Evolutionary conservation across 768 basidiomycete genomes (phyloP).

Genomic region (Cystofilobasidium bisporidii): DNA sequence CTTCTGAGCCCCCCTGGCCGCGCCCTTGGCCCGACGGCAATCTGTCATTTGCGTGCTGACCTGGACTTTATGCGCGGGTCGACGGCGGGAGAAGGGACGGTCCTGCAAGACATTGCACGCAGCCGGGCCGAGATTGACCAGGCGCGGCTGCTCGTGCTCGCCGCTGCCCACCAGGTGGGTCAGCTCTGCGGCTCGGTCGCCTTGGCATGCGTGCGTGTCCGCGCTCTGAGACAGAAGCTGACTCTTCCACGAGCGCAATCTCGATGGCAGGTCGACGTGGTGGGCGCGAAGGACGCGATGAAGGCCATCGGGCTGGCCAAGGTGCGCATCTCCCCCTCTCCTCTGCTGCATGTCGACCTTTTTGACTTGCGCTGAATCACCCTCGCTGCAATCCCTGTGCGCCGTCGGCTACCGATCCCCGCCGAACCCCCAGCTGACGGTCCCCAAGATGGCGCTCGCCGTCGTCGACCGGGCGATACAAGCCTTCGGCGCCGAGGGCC

Average conservation of each 20-base stretch:
- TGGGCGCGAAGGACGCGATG: conserved; percentile 83
- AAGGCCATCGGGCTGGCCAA: conserved; percentile 98
- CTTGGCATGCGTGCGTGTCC: too few relatives aligned
- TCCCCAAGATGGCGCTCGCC: conserved; percentile 76
- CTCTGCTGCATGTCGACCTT: too few relatives aligned
- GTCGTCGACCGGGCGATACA: conserved; percentile 96
- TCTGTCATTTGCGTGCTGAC: too few relatives aligned
- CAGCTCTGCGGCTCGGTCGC: not conserved
- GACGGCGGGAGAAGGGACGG: conserved; percentile 60
- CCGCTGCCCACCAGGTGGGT: conserved; percentile 71
- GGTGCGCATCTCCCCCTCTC: conserved; percentile 43
- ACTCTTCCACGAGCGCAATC: too few relatives aligned
- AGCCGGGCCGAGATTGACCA: conserved; percentile 88
- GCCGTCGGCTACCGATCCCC: too few relatives aligned
- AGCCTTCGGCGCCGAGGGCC: conserved; percentile 88
- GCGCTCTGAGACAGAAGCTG: too few relatives aligned
- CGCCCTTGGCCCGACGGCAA: too few relatives aligned
- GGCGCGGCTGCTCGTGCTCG: conserved; percentile 75
- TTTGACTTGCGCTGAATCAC: not conserved
- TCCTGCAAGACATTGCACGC: conserved; percentile 81
- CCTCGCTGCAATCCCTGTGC: too few relatives aligned
- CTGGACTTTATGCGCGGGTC: too few relatives aligned
- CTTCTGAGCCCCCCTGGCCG: too few relatives aligned
- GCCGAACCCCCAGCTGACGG: conserved; percentile 77
- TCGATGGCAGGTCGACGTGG: conserved; percentile 68